Base-by-base conservation (phyloP, 805 yeast genomes). In the Metschnikowia lochheadii region DNA sequence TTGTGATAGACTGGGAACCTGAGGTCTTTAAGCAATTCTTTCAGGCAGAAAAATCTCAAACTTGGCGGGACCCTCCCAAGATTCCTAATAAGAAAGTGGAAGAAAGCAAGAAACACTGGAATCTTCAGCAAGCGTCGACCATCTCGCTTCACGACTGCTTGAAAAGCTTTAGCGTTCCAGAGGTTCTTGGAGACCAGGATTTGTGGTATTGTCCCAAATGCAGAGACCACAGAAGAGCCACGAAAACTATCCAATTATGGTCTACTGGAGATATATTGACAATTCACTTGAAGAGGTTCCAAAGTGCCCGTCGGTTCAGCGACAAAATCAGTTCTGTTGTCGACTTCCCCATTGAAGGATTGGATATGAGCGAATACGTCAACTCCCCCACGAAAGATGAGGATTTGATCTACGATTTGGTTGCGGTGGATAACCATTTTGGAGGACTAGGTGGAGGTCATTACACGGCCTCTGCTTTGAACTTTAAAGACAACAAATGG, bases 381-480 rank as follows among this genome's bases (percentile, higher is more conserved):
- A 69, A 70, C 6, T 64, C 66, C 38, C 46, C 40, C 6, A 61
- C 64, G 3, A 43, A 38, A 32, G 75, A 43, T 5, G 56, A 43
- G 37, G 37, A 53, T 71, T 46, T 63, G n/a, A 63, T 87, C 1
- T 92, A 92, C 66, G 98, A 94, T 63, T 72, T 94, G 54, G 77
- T 88, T 59, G 98, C 94, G 0, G 97, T 94, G 20, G 98, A 91
- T 64, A 94, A 92, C 64, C 99, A 94, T 63, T 90, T 78, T 64
- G 99, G 98, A 46, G 97, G 97, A 0, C 73, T 92, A 17, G 97
- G 98, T 0, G 98, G 98, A 4, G 98, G 99, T 1, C 98, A 94
- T 71, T 92, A 94, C 67, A 94, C 99, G 1, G 87, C 98, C 0
- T 85, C 83, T 61, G 96, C 81, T 0, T 86, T 85, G 64, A 91